Evolutionary conservation across 345 rosid genomes (phyloP).

Genomic region (Syzygium aromaticum): DNA sequence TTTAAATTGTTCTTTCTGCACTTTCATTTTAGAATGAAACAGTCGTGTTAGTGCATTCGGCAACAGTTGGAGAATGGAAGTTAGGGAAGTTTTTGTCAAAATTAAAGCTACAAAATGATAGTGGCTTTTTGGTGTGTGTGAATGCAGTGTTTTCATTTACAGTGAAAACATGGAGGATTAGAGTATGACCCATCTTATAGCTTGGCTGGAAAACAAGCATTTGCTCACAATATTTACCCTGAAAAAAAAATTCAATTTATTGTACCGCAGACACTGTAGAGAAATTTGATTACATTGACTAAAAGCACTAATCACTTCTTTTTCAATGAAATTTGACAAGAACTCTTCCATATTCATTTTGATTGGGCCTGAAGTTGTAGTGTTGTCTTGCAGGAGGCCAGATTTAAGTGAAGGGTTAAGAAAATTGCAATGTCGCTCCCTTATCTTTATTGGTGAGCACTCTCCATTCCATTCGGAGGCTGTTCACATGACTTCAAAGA

Average conservation of each 20-base stretch:
- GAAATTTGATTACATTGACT: neutral
- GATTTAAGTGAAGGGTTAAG: slow-evolving; percentile 77
- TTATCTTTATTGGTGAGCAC: slow-evolving; percentile 82
- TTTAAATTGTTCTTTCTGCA: neutral
- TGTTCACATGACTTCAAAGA: slow-evolving; percentile 67
- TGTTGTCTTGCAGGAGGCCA: slow-evolving; percentile 51
- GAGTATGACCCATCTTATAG: neutral
- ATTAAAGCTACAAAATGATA: neutral
- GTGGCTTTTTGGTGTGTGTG: neutral
- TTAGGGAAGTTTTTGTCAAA: neutral
- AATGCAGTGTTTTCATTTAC: neutral
- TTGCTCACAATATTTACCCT: neutral
- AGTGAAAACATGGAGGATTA: neutral
- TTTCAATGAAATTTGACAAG: neutral
- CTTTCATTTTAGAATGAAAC: neutral
- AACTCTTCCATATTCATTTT: neutral
- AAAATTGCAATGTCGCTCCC: slow-evolving; percentile 63
- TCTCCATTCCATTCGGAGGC: slow-evolving; percentile 88
- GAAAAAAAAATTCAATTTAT: neutral
- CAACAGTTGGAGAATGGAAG: neutral
- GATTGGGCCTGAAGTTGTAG: neutral
- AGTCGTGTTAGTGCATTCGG: neutral
- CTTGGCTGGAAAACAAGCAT: neutral
- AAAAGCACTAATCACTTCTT: neutral
- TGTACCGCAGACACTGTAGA: neutral